These are phyloP conservation scores for Podospora didyma DNA, from an alignment of 495 filamentous ascomycete species.

Conservation along the genomic window DNA sequence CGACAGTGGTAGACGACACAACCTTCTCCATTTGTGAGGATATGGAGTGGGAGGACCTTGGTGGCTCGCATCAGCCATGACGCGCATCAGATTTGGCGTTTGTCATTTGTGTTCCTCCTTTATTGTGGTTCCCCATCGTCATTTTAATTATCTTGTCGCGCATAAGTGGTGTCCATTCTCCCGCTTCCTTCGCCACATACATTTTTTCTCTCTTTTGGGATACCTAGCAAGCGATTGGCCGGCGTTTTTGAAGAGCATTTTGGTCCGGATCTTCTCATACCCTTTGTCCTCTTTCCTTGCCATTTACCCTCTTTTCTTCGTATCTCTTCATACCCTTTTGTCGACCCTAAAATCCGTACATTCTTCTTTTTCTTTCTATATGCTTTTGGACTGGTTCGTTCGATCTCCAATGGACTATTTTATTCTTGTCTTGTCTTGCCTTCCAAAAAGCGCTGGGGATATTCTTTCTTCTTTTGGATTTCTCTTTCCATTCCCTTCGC, in stretches of 20 bases:
- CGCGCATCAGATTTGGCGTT: not conserved
- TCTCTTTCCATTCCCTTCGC: not conserved
- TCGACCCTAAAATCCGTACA: no score
- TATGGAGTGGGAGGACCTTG: constrained; percentile 9
- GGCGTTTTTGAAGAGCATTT: not conserved
- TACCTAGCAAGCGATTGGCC: not conserved
- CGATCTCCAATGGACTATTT: not conserved
- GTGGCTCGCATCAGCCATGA: not conserved
- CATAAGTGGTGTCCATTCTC: no score
- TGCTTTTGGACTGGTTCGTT: not conserved
- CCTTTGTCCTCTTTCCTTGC: no score
- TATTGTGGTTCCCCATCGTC: not conserved
- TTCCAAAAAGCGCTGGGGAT: not conserved
- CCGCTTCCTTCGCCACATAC: no score
- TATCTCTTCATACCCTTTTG: no score
- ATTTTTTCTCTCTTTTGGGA: not conserved
- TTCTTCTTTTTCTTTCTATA: not conserved
- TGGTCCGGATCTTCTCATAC: no score
- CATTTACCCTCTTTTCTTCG: no score
- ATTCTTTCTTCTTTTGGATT: not conserved
- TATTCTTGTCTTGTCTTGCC: not conserved
- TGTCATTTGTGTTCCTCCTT: not conserved
- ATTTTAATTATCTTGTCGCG: no score
- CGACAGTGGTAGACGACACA: constrained; percentile 24
- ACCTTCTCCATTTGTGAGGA: constrained; percentile 11